Conservation (phyloP, 192 early-diverging fungal species). For the Backusella liffmaniae region DNA sequence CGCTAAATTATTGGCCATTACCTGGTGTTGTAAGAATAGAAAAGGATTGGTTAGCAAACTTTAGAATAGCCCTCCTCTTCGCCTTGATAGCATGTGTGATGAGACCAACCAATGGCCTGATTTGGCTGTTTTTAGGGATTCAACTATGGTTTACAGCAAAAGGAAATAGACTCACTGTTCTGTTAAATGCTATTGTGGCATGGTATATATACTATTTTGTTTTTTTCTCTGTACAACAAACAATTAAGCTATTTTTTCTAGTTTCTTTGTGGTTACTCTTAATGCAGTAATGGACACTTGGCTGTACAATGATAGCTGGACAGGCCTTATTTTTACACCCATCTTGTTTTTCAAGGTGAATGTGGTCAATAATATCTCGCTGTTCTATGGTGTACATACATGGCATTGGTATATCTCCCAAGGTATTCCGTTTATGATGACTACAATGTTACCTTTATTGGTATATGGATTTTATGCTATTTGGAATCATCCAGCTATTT, state of each 20-base stretch:
- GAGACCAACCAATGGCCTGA: constrained; percentile 82
- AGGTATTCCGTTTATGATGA: constrained; percentile 75
- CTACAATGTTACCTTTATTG: constrained; percentile 71
- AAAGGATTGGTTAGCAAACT: constrained; percentile 10
- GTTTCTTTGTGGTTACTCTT: constrained; percentile 1
- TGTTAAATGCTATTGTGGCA: constrained; percentile 36
- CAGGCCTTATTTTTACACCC: constrained; percentile 69
- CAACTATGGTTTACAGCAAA: constrained; percentile 45
- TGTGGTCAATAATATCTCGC: constrained; percentile 71
- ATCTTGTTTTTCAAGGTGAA: constrained; percentile 83
- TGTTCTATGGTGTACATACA: constrained; percentile 91
- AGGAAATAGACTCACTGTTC: constrained; percentile 14
- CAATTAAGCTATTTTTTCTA: background rate
- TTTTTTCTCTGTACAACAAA: background rate
- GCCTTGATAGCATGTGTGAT: constrained; percentile 84
- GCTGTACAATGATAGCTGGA: constrained; percentile 68
- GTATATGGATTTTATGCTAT: constrained; percentile 50
- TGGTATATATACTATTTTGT: constrained; percentile 34
- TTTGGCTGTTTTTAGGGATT: constrained; percentile 81
- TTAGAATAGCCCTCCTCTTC: constrained; percentile 53
- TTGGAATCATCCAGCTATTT: background rate
- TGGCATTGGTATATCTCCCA: constrained; percentile 90
- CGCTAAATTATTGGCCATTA: constrained; percentile 88
- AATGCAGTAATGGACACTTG: constrained; percentile 58
- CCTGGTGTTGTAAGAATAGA: constrained; percentile 9